Evolutionary conservation across 768 basidiomycete genomes (phyloP).

Genomic region (Rhodocollybia butyracea): DNA sequence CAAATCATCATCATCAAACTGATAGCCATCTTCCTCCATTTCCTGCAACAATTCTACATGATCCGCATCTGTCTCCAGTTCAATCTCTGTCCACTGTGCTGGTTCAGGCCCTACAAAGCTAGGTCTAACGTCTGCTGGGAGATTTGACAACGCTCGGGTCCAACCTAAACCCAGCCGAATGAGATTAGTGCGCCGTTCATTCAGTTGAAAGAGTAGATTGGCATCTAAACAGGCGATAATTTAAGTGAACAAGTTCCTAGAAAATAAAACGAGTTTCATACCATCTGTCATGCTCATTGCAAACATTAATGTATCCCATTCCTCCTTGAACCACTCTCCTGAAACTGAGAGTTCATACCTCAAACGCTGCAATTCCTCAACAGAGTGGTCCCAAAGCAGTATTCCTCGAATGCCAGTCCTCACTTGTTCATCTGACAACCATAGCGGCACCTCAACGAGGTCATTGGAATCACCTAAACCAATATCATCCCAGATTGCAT

Average conservation of each 20-base stretch:
- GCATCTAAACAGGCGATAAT: not conserved
- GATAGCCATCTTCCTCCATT: constrained; percentile 13
- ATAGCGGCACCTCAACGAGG: constrained; percentile 11
- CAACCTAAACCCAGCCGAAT: constrained; percentile 3
- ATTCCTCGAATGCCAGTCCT: constrained; percentile 25
- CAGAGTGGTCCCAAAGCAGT: constrained; percentile 15
- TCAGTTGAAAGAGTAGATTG: constrained; percentile 1
- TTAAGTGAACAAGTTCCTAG: not conserved
- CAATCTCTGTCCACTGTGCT: not conserved
- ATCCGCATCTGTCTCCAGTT: not conserved
- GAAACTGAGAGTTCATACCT: constrained; percentile 13
- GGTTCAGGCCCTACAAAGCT: not conserved
- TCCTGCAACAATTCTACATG: not conserved
- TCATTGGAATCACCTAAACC: constrained; percentile 17
- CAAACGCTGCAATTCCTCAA: constrained; percentile 17
- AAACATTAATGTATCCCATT: not conserved
- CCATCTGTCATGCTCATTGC: not conserved
- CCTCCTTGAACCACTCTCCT: constrained; percentile 10
- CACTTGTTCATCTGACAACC: constrained; percentile 26
- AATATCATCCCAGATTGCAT: constrained; percentile 31
- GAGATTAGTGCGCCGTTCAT: not conserved
- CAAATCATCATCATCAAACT: not conserved
- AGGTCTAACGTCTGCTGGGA: not conserved
- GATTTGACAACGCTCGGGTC: not conserved
- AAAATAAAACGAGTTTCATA: not conserved